These are phyloP conservation scores for Lathyrus aphaca DNA, from an alignment of 306 rosid species.

Conservation along the genomic window DNA sequence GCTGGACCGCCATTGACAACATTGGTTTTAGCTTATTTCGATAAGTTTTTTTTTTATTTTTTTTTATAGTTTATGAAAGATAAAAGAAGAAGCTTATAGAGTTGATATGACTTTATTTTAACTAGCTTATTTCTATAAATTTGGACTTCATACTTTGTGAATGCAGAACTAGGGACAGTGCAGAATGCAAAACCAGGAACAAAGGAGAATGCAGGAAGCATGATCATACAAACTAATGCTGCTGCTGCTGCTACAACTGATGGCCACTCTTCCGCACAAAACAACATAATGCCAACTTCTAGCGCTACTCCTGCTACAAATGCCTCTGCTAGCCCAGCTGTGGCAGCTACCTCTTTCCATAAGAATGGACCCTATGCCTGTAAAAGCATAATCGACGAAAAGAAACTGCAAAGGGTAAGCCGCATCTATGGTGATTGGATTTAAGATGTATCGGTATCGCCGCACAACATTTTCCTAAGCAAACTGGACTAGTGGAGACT, in stretches of 20 bases:
- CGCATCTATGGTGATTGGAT: slow-evolving; percentile 69
- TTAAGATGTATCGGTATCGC: slow-evolving; percentile 32
- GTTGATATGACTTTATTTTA: too few species aligned
- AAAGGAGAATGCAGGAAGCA: slow-evolving; percentile 4
- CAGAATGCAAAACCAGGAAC: not conserved
- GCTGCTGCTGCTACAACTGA: slow-evolving; percentile 17
- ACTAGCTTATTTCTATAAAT: not conserved
- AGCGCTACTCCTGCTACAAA: slow-evolving; percentile 20
- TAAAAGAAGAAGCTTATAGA: not conserved
- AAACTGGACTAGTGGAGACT: slow-evolving; percentile 27
- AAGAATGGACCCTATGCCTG: slow-evolving; percentile 20
- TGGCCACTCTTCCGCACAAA: slow-evolving; percentile 8
- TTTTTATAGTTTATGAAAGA: not conserved
- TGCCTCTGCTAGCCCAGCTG: not conserved
- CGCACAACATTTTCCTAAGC: slow-evolving; percentile 10
- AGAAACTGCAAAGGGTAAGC: slow-evolving; percentile 38
- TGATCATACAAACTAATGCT: slow-evolving; percentile 26
- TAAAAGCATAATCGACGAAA: slow-evolving; percentile 34
- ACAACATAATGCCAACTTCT: slow-evolving; percentile 17
- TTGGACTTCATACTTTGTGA: not conserved
- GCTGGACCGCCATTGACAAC: not conserved
- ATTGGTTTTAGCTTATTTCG: not conserved
- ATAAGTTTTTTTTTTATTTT: not conserved
- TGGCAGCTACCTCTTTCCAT: slow-evolving; percentile 12
- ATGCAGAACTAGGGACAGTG: slow-evolving; percentile 32